Conservation (phyloP, 306 rosid species). For the Gleditsia sinensis region DNA sequence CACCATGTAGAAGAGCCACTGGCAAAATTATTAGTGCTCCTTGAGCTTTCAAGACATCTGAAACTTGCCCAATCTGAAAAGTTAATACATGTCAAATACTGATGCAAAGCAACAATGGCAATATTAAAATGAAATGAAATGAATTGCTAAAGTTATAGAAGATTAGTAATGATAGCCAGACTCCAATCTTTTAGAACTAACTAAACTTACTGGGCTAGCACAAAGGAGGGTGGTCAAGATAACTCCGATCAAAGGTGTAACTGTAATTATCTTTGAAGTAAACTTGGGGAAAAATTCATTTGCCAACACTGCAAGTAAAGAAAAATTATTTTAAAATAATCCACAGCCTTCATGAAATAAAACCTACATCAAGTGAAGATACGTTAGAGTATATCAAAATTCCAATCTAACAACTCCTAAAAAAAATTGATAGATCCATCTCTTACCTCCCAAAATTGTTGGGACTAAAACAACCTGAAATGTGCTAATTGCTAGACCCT, state of each 20-base stretch:
- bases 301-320: slow-evolving; percentile 72
- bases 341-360: slow-evolving; percentile 8
- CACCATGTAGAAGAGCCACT: slow-evolving; percentile 78
- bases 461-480: slow-evolving; percentile 98
- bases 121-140: slow-evolving; percentile 2
- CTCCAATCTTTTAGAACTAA: not conserved
- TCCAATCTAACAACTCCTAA: slow-evolving; percentile 15
- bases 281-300: slow-evolving; percentile 94
- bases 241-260: slow-evolving; percentile 88
- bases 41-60: slow-evolving; percentile 84
- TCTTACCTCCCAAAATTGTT: slow-evolving; percentile 85
- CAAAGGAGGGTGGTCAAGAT: slow-evolving; percentile 88
- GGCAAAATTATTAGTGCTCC: slow-evolving; percentile 84
- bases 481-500: slow-evolving; percentile 91
- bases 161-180: not conserved
- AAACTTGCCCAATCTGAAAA: slow-evolving; percentile 85
- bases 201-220: slow-evolving; percentile 83
- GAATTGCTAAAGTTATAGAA: slow-evolving; percentile 19
- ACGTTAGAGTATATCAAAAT: not conserved
- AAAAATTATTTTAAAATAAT: slow-evolving; percentile 29
- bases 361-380: slow-evolving; percentile 21
- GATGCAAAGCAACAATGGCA: slow-evolving; percentile 21
- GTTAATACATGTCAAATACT: slow-evolving; percentile 27
- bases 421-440: slow-evolving; percentile 26
- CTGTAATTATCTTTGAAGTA: slow-evolving; percentile 76